Evolutionary conservation across 768 basidiomycete genomes (phyloP).

Genomic region (Suillus ampliporus): DNA sequence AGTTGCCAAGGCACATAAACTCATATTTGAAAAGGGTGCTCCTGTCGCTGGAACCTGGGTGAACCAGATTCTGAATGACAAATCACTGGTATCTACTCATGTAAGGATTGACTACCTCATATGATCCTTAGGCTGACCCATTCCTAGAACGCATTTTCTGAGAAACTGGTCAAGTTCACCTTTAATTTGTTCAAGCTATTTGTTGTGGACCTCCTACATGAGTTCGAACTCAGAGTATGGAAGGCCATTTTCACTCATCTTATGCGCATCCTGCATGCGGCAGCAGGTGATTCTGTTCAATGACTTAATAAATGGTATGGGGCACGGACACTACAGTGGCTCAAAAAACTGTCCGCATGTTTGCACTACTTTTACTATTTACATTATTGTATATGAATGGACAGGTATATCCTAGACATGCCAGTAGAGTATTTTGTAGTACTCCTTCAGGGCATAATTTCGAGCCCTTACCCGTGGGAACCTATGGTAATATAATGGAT

Average conservation of each 20-base stretch:
- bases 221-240: conserved; percentile 19
- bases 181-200: neutral
- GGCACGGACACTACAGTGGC: too few relatives aligned
- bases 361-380: too few relatives aligned
- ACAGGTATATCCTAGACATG: too few relatives aligned
- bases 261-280: conserved; percentile 2
- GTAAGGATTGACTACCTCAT: neutral
- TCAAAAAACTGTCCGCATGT: too few relatives aligned
- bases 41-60: conserved; percentile 8
- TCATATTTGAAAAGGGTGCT: conserved; percentile 13
- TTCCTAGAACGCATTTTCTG: conserved; percentile 1
- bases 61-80: conserved; percentile 8
- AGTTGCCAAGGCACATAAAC: conserved; percentile 10
- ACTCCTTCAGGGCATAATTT: too few relatives aligned
- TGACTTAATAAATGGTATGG: neutral
- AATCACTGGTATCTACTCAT: conserved; percentile 11
- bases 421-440: too few relatives aligned
- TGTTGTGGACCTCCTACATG: conserved; percentile 2
- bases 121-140: neutral
- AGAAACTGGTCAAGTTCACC: neutral
- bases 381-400: too few relatives aligned
- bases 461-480: too few relatives aligned
- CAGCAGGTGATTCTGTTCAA: neutral
- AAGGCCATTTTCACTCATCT: conserved; percentile 12
- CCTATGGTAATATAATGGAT: too few relatives aligned